phyloP scores from a whole-genome alignment of 441 rosid genomes.

The Omphalea diandra region DNA sequence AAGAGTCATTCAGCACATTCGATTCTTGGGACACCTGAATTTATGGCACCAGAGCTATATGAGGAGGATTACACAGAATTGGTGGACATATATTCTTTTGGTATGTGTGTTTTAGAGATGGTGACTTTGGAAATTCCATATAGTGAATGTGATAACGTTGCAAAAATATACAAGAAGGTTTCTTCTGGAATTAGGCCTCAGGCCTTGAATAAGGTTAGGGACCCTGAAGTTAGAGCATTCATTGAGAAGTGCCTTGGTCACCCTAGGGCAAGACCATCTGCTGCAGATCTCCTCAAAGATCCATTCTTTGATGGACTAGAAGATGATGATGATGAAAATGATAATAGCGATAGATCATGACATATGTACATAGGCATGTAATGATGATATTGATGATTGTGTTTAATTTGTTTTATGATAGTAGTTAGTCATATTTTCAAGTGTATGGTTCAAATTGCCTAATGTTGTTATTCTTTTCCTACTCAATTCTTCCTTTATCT shows the following conservation, averaged over 20 bases:
- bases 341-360: not conserved
- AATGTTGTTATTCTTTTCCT: not conserved
- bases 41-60: slow-evolving; percentile 78
- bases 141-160: slow-evolving; percentile 56
- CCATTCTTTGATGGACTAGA: slow-evolving; percentile 45
- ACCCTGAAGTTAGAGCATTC: slow-evolving; percentile 57
- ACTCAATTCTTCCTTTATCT: not conserved
- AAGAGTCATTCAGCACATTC: slow-evolving; percentile 61
- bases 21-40: slow-evolving; percentile 68
- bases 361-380: no score
- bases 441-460: not conserved
- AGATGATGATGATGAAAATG: slow-evolving; percentile 22
- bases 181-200: slow-evolving; percentile 58
- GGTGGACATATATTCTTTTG: slow-evolving; percentile 69
- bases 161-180: slow-evolving; percentile 70
- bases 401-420: not conserved
- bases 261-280: slow-evolving; percentile 54
- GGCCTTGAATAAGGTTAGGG: slow-evolving; percentile 59
- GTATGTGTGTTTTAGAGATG: slow-evolving; percentile 71
- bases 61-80: slow-evolving; percentile 70
- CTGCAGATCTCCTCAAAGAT: slow-evolving; percentile 58
- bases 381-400: not conserved
- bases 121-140: slow-evolving; percentile 66
- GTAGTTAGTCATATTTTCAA: not conserved
- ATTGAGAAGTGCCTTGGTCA: slow-evolving; percentile 77